A percentile compares a stretch with the other conserved stretches of the same genome.
Conservation (phyloP, 495 filamentous ascomycete species). For the Bombardia bombarda region DNA sequence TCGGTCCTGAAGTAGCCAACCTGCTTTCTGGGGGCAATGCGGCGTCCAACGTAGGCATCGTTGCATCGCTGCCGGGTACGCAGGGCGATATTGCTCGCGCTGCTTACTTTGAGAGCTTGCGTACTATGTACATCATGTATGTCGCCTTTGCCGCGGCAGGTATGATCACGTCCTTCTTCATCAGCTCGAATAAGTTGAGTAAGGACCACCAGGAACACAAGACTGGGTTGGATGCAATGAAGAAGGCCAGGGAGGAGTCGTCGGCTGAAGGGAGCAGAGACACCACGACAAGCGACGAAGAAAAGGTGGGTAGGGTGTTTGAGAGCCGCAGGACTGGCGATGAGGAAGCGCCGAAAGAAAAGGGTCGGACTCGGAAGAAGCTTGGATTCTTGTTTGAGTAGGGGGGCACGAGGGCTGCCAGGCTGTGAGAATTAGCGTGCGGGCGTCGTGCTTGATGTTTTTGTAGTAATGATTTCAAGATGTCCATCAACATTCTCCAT, state of each 20-base stretch:
- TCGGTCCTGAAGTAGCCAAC: slow-evolving; percentile 35
- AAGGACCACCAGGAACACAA: slow-evolving; percentile 52
- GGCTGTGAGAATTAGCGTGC: no score
- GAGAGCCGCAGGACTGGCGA: not conserved
- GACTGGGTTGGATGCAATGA: slow-evolving; percentile 50
- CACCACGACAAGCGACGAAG: slow-evolving; percentile 6
- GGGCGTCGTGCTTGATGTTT: no score
- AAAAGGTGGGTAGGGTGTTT: slow-evolving; percentile 5
- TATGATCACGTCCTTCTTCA: slow-evolving; percentile 45
- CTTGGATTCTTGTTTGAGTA: not conserved
- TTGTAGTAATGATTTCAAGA: no score
- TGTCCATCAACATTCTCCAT: not conserved
- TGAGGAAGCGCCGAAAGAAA: not conserved
- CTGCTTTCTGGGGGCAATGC: slow-evolving; percentile 44
- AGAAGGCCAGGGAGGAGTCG: slow-evolving; percentile 13
- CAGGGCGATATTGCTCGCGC: slow-evolving; percentile 41
- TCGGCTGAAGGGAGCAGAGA: not conserved
- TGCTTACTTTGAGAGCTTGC: slow-evolving; percentile 50
- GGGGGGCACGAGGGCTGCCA: no score
- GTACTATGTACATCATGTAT: slow-evolving; percentile 64
- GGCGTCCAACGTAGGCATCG: slow-evolving; percentile 50
- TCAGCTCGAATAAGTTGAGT: slow-evolving; percentile 49
- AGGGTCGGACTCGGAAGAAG: slow-evolving; percentile 1
- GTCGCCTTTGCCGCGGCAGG: slow-evolving; percentile 46
- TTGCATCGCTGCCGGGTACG: slow-evolving; percentile 38